phyloP scores from a whole-genome alignment of 805 yeast genomes.

The Candida dajiaensis region DNA sequence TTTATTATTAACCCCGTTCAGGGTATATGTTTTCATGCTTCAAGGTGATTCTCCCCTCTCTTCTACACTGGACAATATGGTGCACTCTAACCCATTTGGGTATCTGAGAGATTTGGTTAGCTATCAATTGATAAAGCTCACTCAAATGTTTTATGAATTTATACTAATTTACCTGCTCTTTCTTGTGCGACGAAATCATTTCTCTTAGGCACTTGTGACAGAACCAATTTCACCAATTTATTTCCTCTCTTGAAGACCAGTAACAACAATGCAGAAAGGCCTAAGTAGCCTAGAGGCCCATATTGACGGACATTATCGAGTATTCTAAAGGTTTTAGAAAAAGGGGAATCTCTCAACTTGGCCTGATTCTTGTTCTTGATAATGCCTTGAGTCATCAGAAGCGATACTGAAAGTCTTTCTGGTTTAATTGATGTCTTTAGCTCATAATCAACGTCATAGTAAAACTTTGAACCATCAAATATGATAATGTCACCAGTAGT shows the following conservation, averaged over 20 bases:
- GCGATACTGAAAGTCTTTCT: conserved; percentile 8
- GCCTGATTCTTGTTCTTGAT: conserved; percentile 10
- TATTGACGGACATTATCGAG: conserved; percentile 39
- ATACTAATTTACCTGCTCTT: not conserved
- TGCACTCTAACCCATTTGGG: not conserved
- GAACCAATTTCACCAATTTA: not conserved
- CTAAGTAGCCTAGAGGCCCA: conserved; percentile 38
- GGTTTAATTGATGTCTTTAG: conserved; percentile 2
- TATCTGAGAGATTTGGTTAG: too few relatives aligned
- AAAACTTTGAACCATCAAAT: conserved; percentile 35
- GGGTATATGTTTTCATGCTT: too few relatives aligned
- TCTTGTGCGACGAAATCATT: not conserved
- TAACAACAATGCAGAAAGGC: not conserved
- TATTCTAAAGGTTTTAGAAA: conserved; percentile 29
- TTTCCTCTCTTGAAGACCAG: not conserved
- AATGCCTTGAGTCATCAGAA: conserved; percentile 9
- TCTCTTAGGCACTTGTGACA: not conserved
- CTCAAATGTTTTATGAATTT: not conserved
- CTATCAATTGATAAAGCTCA: too few relatives aligned
- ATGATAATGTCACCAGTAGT: conserved; percentile 52
- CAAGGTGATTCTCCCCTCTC: too few relatives aligned
- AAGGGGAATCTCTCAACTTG: conserved; percentile 40
- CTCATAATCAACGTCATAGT: conserved; percentile 25
- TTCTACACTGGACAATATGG: too few relatives aligned
- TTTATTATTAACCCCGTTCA: too few relatives aligned